phyloP scores from a whole-genome alignment of 2,329 filamentous ascomycete species.

The Xylaria sp. region DNA sequence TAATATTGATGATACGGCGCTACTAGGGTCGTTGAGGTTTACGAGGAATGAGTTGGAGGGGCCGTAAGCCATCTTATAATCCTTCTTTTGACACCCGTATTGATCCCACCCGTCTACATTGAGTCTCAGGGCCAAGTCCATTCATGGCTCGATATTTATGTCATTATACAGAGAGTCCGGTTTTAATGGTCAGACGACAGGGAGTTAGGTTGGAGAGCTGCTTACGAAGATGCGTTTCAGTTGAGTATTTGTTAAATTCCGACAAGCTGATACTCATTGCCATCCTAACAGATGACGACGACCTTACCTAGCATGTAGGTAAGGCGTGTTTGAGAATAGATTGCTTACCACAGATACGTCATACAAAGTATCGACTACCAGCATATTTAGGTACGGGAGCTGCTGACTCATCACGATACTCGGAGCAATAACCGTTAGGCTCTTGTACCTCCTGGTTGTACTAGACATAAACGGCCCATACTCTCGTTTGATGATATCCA shows the following conservation, averaged over 20 bases:
- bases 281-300: neutral
- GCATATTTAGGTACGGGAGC: neutral
- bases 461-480: neutral
- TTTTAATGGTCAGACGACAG: neutral
- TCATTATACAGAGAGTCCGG: neutral
- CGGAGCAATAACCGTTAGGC: neutral
- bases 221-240: neutral
- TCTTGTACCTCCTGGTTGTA: neutral
- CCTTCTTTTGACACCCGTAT: neutral
- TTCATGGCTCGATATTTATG: neutral
- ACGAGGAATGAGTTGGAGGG: slow-evolving; percentile 49
- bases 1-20: slow-evolving; percentile 59
- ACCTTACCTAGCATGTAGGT: neutral
- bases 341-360: neutral
- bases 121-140: neutral
- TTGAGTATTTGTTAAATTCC: neutral
- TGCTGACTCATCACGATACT: neutral
- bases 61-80: slow-evolving; percentile 33
- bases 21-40: slow-evolving; percentile 59
- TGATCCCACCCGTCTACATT: neutral
- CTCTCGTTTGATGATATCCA: neutral
- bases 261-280: neutral
- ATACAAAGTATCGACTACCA: slow-evolving; percentile 1
- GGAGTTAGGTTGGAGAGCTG: neutral
- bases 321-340: neutral